Percentiles rank a stretch among this genome's conserved stretches.
Evolutionary conservation across 2,329 filamentous ascomycete species (phyloP).

Genomic region (Fusarium abutilonis): DNA sequence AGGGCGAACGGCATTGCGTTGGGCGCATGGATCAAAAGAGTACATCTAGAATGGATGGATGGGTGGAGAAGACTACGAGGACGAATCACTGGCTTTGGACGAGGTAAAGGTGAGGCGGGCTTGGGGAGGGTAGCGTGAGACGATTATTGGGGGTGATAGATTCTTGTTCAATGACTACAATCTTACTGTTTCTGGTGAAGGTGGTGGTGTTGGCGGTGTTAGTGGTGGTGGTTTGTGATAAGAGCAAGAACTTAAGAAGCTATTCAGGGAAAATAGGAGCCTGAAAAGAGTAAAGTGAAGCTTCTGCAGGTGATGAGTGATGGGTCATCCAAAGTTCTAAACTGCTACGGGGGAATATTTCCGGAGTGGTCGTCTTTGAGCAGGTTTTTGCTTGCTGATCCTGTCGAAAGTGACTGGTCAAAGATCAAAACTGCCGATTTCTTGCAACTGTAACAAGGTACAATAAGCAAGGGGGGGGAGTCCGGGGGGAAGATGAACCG

Average conservation of each 20-base stretch:
- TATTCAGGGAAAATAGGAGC: conserved; percentile 24
- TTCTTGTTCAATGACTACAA: background rate
- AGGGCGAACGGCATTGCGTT: conserved; percentile 46
- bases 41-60: conserved; percentile 10
- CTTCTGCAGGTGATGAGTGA: background rate
- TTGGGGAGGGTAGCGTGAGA: conserved; percentile 35
- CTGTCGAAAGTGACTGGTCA: conserved; percentile 9
- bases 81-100: conserved; percentile 20
- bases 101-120: conserved; percentile 35
- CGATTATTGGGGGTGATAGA: conserved; percentile 43
- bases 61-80: conserved; percentile 26
- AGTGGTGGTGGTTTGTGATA: background rate
- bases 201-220: conserved; percentile 1
- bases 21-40: conserved; percentile 4
- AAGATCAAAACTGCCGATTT: background rate
- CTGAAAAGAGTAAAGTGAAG: background rate
- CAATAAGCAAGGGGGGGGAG: conserved; percentile 25
- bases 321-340: background rate
- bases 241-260: background rate
- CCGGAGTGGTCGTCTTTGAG: background rate
- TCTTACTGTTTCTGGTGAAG: conserved; percentile 13
- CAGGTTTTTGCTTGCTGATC: background rate
- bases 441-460: background rate
- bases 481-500: conserved; percentile 8
- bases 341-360: background rate